Evolutionary conservation across 176 grass and related monocot genomes (phyloP).

Genomic region (Olyra latifolia): DNA sequence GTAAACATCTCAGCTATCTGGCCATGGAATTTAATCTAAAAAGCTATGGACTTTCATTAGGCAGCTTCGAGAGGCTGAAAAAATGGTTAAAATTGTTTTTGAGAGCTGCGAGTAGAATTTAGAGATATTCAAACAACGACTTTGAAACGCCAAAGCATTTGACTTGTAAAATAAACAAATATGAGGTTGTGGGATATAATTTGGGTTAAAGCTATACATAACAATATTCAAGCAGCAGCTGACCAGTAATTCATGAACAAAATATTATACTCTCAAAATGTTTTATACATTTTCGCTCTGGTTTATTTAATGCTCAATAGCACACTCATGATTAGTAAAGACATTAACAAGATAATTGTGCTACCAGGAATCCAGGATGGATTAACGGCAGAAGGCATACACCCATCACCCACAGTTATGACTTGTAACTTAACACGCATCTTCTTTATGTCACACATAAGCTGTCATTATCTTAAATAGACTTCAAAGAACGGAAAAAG

Average conservation of each 20-base stretch:
- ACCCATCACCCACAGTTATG: not conserved
- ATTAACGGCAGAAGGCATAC: not conserved
- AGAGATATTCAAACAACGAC: too few species aligned
- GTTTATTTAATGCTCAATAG: not conserved
- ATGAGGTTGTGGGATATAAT: too few species aligned
- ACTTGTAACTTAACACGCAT: not conserved
- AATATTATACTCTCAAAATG: not conserved
- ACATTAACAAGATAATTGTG: not conserved
- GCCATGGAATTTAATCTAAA: not conserved
- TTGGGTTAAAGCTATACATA: too few species aligned
- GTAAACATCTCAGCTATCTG: not conserved
- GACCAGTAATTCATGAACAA: not conserved
- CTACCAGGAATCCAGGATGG: not conserved
- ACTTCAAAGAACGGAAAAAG: not conserved
- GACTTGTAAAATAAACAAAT: too few species aligned
- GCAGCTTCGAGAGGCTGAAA: too few species aligned
- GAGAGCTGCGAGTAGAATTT: too few species aligned
- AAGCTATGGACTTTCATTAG: not conserved
- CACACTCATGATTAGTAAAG: not conserved
- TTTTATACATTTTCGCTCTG: not conserved
- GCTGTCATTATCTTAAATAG: constrained; percentile 26
- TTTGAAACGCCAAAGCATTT: too few species aligned
- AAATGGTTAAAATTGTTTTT: too few species aligned
- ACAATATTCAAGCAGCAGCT: too few species aligned
- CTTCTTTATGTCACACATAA: constrained; percentile 22